Evolutionary conservation across 116 monocot species (phyloP).

Genomic region (Phalaenopsis hybrid): DNA sequence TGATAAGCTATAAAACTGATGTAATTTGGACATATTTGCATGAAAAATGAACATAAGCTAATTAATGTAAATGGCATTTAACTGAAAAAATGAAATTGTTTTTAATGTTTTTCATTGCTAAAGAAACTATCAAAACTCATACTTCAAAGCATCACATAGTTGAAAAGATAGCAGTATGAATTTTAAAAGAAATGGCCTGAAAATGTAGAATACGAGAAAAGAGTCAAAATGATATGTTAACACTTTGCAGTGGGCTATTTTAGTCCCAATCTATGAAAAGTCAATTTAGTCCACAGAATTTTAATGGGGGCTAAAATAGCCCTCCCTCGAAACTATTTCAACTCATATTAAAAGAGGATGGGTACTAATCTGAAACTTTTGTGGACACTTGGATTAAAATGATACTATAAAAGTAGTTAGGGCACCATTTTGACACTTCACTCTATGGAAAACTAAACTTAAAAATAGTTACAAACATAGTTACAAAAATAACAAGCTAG

Average conservation of each 20-base stretch:
- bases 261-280: no score
- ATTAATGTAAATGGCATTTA: neutral
- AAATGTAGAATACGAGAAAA: neutral
- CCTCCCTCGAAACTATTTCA: no score
- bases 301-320: no score
- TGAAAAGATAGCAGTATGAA: neutral
- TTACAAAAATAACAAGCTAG: neutral
- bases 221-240: no score
- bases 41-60: slow-evolving; percentile 3
- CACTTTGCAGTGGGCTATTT: no score
- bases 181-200: neutral
- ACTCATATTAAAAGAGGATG: no score
- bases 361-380: no score
- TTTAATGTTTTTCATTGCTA: neutral
- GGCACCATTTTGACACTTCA: no score
- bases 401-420: no score
- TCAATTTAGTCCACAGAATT: no score
- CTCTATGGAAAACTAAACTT: neutral
- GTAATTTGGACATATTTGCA: neutral
- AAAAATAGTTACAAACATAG: no score
- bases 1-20: slow-evolving; percentile 2
- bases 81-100: neutral
- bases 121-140: neutral
- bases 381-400: no score
- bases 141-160: neutral